Percentiles rank a stretch among this genome's conserved stretches.
These are phyloP conservation scores for Phytophthora melonis DNA, from an alignment of 352 stramenopile species.

Conservation along the genomic window DNA sequence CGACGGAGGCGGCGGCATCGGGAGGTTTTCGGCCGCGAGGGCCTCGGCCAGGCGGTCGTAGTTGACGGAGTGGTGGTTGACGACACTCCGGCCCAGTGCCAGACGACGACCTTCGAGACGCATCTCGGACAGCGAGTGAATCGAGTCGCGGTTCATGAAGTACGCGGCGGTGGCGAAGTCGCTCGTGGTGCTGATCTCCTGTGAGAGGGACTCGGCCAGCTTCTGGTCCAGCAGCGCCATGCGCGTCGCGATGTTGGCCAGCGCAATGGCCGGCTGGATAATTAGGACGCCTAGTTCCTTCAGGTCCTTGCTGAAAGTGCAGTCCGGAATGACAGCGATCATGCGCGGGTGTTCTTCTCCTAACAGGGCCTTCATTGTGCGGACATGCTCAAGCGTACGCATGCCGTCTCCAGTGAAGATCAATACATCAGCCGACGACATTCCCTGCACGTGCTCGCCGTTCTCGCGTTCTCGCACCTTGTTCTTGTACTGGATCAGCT, in stretches of 20 bases:
- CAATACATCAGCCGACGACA: constrained; percentile 62
- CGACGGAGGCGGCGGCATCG: constrained; percentile 59
- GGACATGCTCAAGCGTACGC: constrained; percentile 59
- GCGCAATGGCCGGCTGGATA: constrained; percentile 70
- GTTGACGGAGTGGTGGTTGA: constrained; percentile 75
- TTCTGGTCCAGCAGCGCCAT: constrained; percentile 69
- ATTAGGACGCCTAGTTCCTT: constrained; percentile 61
- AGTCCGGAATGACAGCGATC: constrained; percentile 64
- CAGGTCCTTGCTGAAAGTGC: constrained; percentile 46
- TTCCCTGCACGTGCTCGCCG: constrained; percentile 39
- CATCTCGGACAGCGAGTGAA: constrained; percentile 55
- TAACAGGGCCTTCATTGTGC: constrained; percentile 52
- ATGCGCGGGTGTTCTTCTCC: constrained; percentile 60
- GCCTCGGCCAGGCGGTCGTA: constrained; percentile 57
- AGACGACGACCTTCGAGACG: constrained; percentile 46
- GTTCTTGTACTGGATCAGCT: constrained; percentile 77
- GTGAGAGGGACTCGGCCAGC: constrained; percentile 47
- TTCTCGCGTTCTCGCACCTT: constrained; percentile 51
- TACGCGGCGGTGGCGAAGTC: constrained; percentile 63
- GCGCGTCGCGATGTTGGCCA: constrained; percentile 72
- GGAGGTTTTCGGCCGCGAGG: constrained; percentile 50
- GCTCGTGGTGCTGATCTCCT: constrained; percentile 59
- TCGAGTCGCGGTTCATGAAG: constrained; percentile 53
- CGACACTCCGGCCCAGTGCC: constrained; percentile 58
- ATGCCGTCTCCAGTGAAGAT: constrained; percentile 67